Base-by-base conservation (phyloP, 257 asterid species). In the Solanum pimpinellifolium region DNA sequence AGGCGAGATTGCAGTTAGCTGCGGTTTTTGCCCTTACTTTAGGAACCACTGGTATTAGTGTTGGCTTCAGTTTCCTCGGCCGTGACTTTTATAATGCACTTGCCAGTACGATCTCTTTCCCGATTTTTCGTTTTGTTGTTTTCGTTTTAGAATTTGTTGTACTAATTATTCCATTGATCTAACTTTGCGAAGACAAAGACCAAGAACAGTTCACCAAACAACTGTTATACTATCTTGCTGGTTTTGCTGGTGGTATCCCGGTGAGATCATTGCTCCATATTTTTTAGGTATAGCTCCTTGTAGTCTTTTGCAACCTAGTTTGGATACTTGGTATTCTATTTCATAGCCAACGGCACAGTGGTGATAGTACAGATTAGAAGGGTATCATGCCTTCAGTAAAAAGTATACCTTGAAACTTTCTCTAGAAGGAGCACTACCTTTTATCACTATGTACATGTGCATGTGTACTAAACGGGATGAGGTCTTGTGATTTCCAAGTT, bases 81-180 rank as follows among this genome's bases (percentile, higher is more conserved):
- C 95, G 98, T 46, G 99, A 96, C 90, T 96, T 96, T 90, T 96
- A 91, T 81, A 96, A 96, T 85, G 97, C 99, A 39, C 99, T 96
- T 81, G 96, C 99, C 86, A 93, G 99, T 96, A 96, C 44, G 95
- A 78, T 72, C 85, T 86, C 78, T 88, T 59, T 29, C 16, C 72
- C 65, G 1, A 18, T 35, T 47, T 47, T 75, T 33, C 21, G 9
- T 1, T 7, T 18, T 62, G 13, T 52, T 29, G 33, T 9, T 41
- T 74, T 6, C 9, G 4, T 11, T 33, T 77, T 1, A 16, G 46
- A 29, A 29, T 80, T 87, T 31, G 52, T 21, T 80, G 33, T 49
- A 42, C 83, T 83, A 83, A 35, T 86, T 75, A 21, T 86, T 75
- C 0, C 18, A 23, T 74, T 91, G 44, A 44, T 89, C 47, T 27